Conservation (phyloP, 129 eudicot genomes). For the Apium graveolens region DNA sequence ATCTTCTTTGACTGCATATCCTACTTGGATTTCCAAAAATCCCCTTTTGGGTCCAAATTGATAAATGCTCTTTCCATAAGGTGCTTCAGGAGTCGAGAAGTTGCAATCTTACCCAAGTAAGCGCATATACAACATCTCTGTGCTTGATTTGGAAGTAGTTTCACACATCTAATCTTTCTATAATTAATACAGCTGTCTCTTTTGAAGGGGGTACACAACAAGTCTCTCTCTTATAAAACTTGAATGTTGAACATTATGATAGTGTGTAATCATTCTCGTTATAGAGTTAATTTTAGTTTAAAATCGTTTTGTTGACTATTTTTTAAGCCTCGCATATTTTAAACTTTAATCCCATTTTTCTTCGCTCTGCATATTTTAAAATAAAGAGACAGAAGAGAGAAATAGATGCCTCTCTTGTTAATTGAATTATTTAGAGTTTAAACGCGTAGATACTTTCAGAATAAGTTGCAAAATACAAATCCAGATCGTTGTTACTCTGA, state of each 20-base stretch:
- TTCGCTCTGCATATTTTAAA: neutral
- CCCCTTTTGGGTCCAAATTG: neutral
- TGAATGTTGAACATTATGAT: neutral
- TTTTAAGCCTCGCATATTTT: neutral
- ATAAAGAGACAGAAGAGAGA: neutral
- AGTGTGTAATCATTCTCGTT: neutral
- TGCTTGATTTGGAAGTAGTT: neutral
- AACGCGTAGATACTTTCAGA: neutral
- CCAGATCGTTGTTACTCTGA: neutral
- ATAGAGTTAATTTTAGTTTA: neutral
- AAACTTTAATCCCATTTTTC: neutral
- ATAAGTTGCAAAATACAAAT: neutral
- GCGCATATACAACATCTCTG: neutral
- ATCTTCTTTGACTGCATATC: neutral
- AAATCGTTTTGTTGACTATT: neutral
- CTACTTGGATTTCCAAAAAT: neutral
- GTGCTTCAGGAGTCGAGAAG: neutral
- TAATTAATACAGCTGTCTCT: neutral
- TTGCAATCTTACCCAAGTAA: neutral
- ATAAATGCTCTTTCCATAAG: neutral
- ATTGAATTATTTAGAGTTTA: neutral
- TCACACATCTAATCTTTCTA: neutral
- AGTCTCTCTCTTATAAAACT: neutral
- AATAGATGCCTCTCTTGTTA: neutral
- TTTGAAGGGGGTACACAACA: neutral